A percentile compares a stretch with the other conserved stretches of the same genome.
These are phyloP conservation scores for Eutrema salsugineum DNA, from an alignment of 441 rosid species.

Conservation along the genomic window DNA sequence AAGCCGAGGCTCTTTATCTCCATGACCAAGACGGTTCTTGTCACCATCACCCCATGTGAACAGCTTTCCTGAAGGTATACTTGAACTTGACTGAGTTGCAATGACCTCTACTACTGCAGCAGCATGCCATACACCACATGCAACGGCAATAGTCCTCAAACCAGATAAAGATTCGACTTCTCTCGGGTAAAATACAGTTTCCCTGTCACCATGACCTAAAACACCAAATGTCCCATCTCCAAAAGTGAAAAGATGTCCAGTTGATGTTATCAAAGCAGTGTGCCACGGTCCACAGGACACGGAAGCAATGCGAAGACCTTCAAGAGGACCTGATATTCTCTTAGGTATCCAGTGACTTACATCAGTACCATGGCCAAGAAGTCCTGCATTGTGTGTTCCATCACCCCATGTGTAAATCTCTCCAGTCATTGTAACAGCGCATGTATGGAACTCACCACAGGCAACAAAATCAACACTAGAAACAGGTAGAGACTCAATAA, in stretches of 20 bases:
- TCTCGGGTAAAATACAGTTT: constrained; percentile 64
- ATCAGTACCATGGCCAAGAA: constrained; percentile 89
- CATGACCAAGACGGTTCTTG: constrained; percentile 94
- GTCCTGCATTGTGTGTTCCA: constrained; percentile 90
- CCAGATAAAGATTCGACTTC: constrained; percentile 91
- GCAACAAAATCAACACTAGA: constrained; percentile 75
- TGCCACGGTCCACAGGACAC: constrained; percentile 99
- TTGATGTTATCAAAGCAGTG: constrained; percentile 83
- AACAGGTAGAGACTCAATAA: constrained; percentile 73
- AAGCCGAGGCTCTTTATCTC: constrained; percentile 87
- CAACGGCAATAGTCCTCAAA: constrained; percentile 76
- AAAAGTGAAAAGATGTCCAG: constrained; percentile 89
- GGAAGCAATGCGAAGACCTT: constrained; percentile 83
- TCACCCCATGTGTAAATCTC: constrained; percentile 97
- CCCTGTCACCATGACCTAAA: constrained; percentile 90
- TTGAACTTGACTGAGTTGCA: constrained; percentile 75
- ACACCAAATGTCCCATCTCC: constrained; percentile 98
- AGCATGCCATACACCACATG: constrained; percentile 99
- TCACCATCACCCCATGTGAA: constrained; percentile 99
- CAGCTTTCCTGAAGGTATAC: constrained; percentile 75
- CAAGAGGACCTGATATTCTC: constrained; percentile 89
- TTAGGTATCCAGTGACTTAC: constrained; percentile 98
- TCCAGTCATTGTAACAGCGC: constrained; percentile 90
- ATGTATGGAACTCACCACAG: constrained; percentile 94
- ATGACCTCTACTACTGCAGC: constrained; percentile 95